Evolutionary conservation across 768 basidiomycete genomes (phyloP).

Genomic region (Russula griseocarnosa): DNA sequence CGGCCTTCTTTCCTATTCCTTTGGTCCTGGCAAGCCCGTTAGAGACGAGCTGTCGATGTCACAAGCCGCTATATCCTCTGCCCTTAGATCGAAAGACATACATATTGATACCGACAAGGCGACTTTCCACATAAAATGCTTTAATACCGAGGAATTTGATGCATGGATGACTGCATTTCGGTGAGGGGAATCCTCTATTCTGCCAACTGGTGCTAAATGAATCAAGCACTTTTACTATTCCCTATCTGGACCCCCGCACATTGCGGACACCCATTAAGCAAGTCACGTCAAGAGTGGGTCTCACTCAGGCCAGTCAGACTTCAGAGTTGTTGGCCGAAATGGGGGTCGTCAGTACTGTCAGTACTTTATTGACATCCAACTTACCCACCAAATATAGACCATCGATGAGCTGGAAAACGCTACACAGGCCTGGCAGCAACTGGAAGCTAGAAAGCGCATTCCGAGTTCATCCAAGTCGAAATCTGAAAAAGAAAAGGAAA

Average conservation of each 20-base stretch:
- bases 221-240: conserved; percentile 60
- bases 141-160: conserved; percentile 66
- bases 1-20: conserved; percentile 70
- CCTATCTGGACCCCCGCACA: conserved; percentile 37
- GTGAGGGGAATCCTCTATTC: conserved; percentile 36
- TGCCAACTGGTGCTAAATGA: conserved; percentile 4
- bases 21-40: conserved; percentile 64
- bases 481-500: conserved; percentile 51
- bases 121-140: conserved; percentile 79
- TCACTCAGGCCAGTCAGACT: conserved; percentile 47
- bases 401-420: conserved; percentile 57
- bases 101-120: conserved; percentile 72
- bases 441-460: conserved; percentile 37
- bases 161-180: conserved; percentile 73
- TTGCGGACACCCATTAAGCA: conserved; percentile 36
- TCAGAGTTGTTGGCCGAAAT: conserved; percentile 61
- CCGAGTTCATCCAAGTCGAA: conserved; percentile 33
- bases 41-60: conserved; percentile 63
- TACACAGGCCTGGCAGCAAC: conserved; percentile 43
- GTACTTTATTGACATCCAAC: not conserved
- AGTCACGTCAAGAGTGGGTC: conserved; percentile 38
- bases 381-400: conserved; percentile 44
- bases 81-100: conserved; percentile 70
- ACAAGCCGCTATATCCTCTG: conserved; percentile 74
- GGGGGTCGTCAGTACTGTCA: conserved; percentile 46